Conservation (phyloP, 371 early-diverging fungal species). For the Apophysomyces ossiformis region DNA sequence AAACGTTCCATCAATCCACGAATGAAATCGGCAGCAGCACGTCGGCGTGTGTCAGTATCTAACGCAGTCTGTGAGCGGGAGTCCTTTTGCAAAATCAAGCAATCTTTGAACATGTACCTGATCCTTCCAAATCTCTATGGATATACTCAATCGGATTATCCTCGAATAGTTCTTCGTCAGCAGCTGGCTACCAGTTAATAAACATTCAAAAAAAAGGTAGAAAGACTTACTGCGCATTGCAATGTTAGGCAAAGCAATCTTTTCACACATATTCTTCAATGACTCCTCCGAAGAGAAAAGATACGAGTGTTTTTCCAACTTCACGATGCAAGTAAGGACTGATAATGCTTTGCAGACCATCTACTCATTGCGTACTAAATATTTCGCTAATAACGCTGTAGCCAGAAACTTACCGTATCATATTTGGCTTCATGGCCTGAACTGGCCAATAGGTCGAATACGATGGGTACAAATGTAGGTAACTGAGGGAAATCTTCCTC, state of each 20-base stretch:
- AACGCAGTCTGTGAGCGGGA: neutral
- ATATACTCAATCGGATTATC: conserved; percentile 96
- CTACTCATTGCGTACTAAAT: conserved; percentile 32
- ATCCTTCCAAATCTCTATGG: conserved; percentile 92
- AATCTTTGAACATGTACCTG: conserved; percentile 46
- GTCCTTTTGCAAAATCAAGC: neutral
- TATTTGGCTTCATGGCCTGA: conserved; percentile 75
- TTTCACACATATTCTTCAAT: conserved; percentile 83
- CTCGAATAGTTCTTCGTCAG: conserved; percentile 94
- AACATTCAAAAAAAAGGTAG: conserved; percentile 1
- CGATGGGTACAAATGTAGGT: conserved; percentile 79
- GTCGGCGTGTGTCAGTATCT: conserved; percentile 91
- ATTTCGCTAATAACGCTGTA: too few relatives aligned
- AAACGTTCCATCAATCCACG: conserved; percentile 91
- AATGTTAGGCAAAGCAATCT: conserved; percentile 94
- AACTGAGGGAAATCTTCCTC: conserved; percentile 86
- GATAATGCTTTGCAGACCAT: conserved; percentile 88
- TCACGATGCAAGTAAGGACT: conserved; percentile 89
- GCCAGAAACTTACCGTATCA: conserved; percentile 64
- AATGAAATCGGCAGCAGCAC: conserved; percentile 91
- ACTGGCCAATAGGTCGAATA: conserved; percentile 84
- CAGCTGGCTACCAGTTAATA: conserved; percentile 43
- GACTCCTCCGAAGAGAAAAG: conserved; percentile 75
- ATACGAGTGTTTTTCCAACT: conserved; percentile 68
- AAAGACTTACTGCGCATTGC: conserved; percentile 66